Conservation (phyloP, 805 yeast genomes). For the Starmerella floricola region DNA sequence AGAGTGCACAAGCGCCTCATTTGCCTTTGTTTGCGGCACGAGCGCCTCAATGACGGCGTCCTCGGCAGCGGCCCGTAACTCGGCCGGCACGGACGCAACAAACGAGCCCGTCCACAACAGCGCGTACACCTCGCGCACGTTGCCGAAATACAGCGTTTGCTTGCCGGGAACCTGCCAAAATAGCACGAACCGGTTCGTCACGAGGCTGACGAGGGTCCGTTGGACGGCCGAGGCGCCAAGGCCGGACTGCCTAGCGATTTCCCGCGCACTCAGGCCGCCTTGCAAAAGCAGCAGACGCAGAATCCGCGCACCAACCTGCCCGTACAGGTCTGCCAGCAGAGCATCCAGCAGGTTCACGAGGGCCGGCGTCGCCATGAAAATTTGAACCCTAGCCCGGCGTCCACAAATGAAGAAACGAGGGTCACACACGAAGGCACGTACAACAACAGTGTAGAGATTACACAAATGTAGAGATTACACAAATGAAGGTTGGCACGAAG, state of each 20-base stretch:
- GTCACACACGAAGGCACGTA: no score
- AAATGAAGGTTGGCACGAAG: no score
- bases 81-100: slow-evolving; percentile 52
- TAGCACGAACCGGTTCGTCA: slow-evolving; percentile 66
- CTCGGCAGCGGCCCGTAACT: slow-evolving; percentile 35
- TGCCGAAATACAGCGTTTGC: slow-evolving; percentile 41
- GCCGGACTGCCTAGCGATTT: slow-evolving; percentile 38
- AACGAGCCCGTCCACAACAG: slow-evolving; percentile 71
- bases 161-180: slow-evolving; percentile 41
- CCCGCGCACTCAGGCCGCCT: slow-evolving; percentile 52
- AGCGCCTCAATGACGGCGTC: not conserved
- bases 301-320: slow-evolving; percentile 60
- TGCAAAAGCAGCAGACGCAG: slow-evolving; percentile 49
- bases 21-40: not conserved
- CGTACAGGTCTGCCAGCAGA: slow-evolving; percentile 32
- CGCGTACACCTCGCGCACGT: slow-evolving; percentile 50
- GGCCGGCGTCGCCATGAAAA: slow-evolving; percentile 18
- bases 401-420: no score
- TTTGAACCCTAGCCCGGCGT: slow-evolving; percentile 7
- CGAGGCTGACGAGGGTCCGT: slow-evolving; percentile 57
- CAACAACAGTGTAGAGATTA: no score
- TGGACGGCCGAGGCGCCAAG: slow-evolving; percentile 43
- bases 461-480: no score
- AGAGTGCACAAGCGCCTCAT: not conserved
- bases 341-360: slow-evolving; percentile 16